phyloP scores from a whole-genome alignment of 495 filamentous ascomycete genomes.

The Penicillium flavigenum region DNA sequence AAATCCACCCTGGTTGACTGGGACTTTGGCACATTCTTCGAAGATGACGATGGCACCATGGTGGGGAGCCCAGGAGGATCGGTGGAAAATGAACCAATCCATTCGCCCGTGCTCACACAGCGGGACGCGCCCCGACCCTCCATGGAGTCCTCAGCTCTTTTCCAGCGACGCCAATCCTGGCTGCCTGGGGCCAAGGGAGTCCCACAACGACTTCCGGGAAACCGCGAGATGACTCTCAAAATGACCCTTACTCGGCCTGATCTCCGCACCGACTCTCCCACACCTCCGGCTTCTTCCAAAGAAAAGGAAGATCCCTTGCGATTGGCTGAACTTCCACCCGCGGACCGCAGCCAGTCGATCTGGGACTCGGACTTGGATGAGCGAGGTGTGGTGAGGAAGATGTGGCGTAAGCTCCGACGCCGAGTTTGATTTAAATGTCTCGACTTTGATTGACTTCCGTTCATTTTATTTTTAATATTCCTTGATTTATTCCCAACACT shows the following conservation, averaged over 20 bases:
- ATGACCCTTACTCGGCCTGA: constrained; percentile 94
- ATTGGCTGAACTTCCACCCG: constrained; percentile 51
- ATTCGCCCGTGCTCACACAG: constrained; percentile 1
- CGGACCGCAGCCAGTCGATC: constrained; percentile 44
- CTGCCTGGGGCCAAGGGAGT: constrained; percentile 20
- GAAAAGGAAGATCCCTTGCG: constrained; percentile 58
- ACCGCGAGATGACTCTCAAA: constrained; percentile 86
- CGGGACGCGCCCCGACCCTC: constrained; percentile 21
- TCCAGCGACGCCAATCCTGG: constrained; percentile 24
- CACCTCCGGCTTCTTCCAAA: constrained; percentile 54
- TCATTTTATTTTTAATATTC: constrained; percentile 2
- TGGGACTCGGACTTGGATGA: constrained; percentile 47
- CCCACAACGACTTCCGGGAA: constrained; percentile 25
- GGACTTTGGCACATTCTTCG: constrained; percentile 45
- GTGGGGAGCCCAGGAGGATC: constrained; percentile 27
- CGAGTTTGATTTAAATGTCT: constrained; percentile 24
- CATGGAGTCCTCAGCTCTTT: constrained; percentile 15
- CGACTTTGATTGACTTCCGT: constrained; percentile 19
- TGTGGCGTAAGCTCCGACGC: constrained; percentile 52
- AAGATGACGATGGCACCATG: constrained; percentile 43
- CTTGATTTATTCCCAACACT: constrained; percentile 1
- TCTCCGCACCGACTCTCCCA: constrained; percentile 64
- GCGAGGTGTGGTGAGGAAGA: constrained; percentile 49
- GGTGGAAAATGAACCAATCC: constrained; percentile 15
- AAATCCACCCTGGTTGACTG: constrained; percentile 7